phyloP scores from a whole-genome alignment of 108 stramenopile genomes.

The Phaeodactylum tricornutum region DNA sequence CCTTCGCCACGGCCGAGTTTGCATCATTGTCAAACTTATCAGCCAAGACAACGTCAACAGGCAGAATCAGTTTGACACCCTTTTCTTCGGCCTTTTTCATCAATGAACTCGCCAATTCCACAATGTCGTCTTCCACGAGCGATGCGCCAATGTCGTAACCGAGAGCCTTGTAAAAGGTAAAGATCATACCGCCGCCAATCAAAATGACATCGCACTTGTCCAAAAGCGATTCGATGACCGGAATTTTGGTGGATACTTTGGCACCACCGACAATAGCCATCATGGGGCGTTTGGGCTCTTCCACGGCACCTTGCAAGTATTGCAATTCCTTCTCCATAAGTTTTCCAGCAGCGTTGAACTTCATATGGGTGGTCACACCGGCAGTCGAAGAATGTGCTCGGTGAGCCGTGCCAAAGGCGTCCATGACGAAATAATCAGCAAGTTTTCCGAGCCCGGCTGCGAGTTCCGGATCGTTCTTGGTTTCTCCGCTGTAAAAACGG shows the following conservation, averaged over 20 bases:
- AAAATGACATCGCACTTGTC: conserved; percentile 93
- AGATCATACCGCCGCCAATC: conserved; percentile 98
- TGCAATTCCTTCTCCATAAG: conserved; percentile 93
- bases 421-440: conserved; percentile 95
- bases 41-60: conserved; percentile 88
- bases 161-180: conserved; percentile 96
- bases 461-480: conserved; percentile 77
- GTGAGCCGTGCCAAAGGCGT: conserved; percentile 99
- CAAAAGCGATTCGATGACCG: conserved; percentile 93
- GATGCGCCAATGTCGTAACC: conserved; percentile 85
- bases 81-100: conserved; percentile 93
- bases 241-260: conserved; percentile 97
- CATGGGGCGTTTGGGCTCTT: conserved; percentile 89
- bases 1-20: conserved; percentile 65
- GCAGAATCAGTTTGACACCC: conserved; percentile 90
- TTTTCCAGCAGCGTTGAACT: conserved; percentile 75
- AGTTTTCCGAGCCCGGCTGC: conserved; percentile 75
- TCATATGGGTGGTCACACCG: conserved; percentile 78
- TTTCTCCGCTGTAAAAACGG: conserved; percentile 90
- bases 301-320: conserved; percentile 95
- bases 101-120: conserved; percentile 78
- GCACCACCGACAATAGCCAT: conserved; percentile 98
- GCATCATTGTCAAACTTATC: conserved; percentile 88
- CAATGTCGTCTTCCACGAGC: conserved; percentile 88
- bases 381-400: conserved; percentile 96